These are phyloP conservation scores for Nepenthes mirabilis DNA, from an alignment of 148 eudicot species.

Conservation along the genomic window DNA sequence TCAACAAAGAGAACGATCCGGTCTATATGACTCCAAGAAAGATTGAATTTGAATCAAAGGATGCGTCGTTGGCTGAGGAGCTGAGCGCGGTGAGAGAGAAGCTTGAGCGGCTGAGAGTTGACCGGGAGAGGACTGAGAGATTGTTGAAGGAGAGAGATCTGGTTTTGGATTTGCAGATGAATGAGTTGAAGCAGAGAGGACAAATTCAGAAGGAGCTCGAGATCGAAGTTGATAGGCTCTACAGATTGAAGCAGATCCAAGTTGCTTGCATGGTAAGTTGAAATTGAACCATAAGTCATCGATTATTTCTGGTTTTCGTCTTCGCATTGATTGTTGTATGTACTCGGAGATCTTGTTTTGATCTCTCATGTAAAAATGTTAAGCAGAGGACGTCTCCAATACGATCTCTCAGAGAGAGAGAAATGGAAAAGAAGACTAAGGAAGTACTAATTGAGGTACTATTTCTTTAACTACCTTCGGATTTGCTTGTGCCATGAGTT, in stretches of 20 bases:
- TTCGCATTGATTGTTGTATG: too few species aligned
- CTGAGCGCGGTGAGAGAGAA: slow-evolving; percentile 47
- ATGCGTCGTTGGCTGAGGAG: slow-evolving; percentile 69
- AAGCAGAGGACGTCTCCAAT: slow-evolving; percentile 44
- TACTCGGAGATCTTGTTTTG: neutral
- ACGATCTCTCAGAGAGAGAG: slow-evolving; percentile 51
- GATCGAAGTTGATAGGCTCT: slow-evolving; percentile 71
- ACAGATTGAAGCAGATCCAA: slow-evolving; percentile 55
- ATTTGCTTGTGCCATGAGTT: too few species aligned
- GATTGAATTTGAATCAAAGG: slow-evolving; percentile 11
- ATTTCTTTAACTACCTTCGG: too few species aligned
- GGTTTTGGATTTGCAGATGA: slow-evolving; percentile 32
- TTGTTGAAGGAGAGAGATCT: slow-evolving; percentile 36
- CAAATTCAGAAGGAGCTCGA: slow-evolving; percentile 62
- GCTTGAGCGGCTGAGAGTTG: slow-evolving; percentile 47
- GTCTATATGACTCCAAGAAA: neutral
- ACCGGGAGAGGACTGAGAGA: slow-evolving; percentile 54
- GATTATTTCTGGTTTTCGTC: neutral
- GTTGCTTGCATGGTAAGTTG: slow-evolving; percentile 35
- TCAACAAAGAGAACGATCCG: too few species aligned
- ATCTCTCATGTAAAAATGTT: neutral
- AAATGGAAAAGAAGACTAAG: slow-evolving; percentile 24
- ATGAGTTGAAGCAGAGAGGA: slow-evolving; percentile 41
- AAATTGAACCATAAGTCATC: neutral
- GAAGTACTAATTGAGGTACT: neutral